Percentiles rank a stretch among this genome's conserved stretches.
phyloP scores from a whole-genome alignment of 257 asterid genomes.

The Capsicum chinense region DNA sequence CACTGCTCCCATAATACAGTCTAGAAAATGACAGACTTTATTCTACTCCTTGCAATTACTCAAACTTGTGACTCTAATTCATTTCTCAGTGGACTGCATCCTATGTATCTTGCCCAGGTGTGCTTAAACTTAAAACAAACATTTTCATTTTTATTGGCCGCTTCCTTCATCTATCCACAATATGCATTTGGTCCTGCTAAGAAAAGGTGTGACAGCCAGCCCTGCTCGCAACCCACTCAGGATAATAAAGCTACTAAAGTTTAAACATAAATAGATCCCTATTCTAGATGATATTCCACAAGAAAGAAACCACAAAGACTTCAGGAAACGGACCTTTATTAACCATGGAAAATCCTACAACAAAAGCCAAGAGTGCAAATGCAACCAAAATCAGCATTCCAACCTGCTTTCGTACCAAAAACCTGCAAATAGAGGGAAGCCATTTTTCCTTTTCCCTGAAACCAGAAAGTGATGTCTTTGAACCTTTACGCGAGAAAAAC shows the following conservation, averaged over 20 bases:
- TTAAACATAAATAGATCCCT: constrained; percentile 16
- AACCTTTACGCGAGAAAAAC: constrained; percentile 57
- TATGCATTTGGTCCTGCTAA: neutral
- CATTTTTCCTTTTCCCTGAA: constrained; percentile 74
- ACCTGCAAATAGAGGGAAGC: constrained; percentile 54
- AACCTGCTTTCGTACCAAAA: constrained; percentile 65
- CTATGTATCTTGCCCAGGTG: neutral
- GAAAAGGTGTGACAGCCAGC: neutral
- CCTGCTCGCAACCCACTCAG: neutral
- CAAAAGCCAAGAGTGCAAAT: constrained; percentile 61
- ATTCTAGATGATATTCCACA: neutral
- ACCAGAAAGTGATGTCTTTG: constrained; percentile 60
- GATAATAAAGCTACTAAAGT: constrained; percentile 6
- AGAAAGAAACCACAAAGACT: constrained; percentile 19
- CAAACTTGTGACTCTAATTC: constrained; percentile 1
- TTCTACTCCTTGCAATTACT: neutral
- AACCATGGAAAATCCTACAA: constrained; percentile 64
- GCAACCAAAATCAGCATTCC: constrained; percentile 76
- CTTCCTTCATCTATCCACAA: constrained; percentile 23
- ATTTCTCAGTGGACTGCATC: neutral
- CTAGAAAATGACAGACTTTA: constrained; percentile 1
- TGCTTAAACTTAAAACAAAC: constrained; percentile 1
- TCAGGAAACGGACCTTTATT: constrained; percentile 59
- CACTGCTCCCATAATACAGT: neutral
- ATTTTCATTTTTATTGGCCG: constrained; percentile 2